phyloP scores from a whole-genome alignment of 192 early-diverging fungal genomes.

The Diversispora epigaea region DNA sequence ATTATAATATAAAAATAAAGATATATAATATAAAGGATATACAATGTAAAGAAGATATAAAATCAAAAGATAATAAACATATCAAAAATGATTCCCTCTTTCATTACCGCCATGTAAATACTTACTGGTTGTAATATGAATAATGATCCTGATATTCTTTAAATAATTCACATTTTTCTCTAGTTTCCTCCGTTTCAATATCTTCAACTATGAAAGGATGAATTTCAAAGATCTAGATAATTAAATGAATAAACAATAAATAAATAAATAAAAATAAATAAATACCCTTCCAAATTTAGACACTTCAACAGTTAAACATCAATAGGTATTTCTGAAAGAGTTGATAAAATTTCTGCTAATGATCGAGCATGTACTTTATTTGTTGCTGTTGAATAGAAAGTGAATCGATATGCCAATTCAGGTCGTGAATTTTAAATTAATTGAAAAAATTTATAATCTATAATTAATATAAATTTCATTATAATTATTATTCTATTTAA shows the following conservation, averaged over 20 bases:
- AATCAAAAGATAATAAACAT: constrained; percentile 26
- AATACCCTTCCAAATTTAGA: constrained; percentile 54
- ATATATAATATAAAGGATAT: background rate
- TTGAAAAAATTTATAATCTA: background rate
- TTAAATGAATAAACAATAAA: background rate
- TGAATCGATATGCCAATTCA: constrained; percentile 33
- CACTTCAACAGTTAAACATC: constrained; percentile 63
- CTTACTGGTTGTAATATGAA: constrained; percentile 66
- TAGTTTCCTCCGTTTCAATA: constrained; percentile 79
- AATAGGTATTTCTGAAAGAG: constrained; percentile 47
- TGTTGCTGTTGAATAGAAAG: constrained; percentile 40
- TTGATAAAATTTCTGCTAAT: constrained; percentile 35
- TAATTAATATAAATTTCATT: background rate
- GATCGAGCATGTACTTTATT: constrained; percentile 41
- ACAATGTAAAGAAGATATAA: constrained; percentile 1
- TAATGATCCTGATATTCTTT: constrained; percentile 71
- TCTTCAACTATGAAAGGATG: constrained; percentile 87
- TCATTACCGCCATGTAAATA: constrained; percentile 66
- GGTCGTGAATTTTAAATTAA: constrained; percentile 30
- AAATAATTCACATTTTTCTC: constrained; percentile 93
- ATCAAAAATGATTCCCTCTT: constrained; percentile 69
- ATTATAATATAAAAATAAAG: background rate
- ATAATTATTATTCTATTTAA: no score
- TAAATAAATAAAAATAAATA: background rate
- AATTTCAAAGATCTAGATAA: constrained; percentile 53